Percentiles rank a stretch among this genome's conserved stretches.
Conservation (phyloP, 1,284 basidiomycete species). For the Limonomyces culmigenus region DNA sequence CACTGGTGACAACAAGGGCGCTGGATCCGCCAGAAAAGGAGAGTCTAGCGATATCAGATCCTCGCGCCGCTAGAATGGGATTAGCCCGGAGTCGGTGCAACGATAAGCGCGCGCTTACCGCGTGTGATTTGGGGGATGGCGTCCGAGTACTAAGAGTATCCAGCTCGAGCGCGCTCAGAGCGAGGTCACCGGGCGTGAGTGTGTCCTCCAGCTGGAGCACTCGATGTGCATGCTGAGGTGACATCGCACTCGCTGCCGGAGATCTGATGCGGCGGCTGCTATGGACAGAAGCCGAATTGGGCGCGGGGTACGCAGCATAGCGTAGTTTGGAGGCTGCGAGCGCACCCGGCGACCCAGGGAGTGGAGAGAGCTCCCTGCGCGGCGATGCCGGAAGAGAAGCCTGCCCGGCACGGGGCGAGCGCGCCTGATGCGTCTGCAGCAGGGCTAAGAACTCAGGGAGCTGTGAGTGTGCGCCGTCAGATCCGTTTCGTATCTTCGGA, state of each 20-base stretch:
- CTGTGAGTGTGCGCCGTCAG: too few species aligned
- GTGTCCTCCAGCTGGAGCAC: conserved; percentile 16
- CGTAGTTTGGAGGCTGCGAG: conserved; percentile 31
- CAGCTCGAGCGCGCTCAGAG: conserved; percentile 23
- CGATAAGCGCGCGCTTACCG: background rate
- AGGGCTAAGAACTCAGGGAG: conserved; percentile 50
- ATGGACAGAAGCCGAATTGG: conserved; percentile 12
- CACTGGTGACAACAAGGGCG: too few species aligned
- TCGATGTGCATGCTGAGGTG: conserved; percentile 12
- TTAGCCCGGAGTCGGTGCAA: background rate
- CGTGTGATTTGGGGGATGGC: background rate
- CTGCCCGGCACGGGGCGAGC: conserved; percentile 2
- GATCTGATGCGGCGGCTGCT: too few species aligned
- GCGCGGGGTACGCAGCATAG: conserved; percentile 47
- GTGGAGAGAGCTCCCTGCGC: conserved; percentile 7
- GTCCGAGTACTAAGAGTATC: conserved; percentile 8
- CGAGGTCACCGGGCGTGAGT: conserved; percentile 39
- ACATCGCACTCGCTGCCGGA: too few species aligned
- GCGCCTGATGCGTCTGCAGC: conserved; percentile 19
- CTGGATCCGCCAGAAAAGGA: conserved; percentile 24
- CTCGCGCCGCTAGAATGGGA: conserved; percentile 20
- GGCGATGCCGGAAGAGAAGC: too few species aligned
- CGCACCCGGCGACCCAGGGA: conserved; percentile 7
- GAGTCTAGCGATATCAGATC: conserved; percentile 59
- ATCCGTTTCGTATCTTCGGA: too few species aligned